Conservation (phyloP, 108 stramenopile species). For the Cyclotella cryptica region DNA sequence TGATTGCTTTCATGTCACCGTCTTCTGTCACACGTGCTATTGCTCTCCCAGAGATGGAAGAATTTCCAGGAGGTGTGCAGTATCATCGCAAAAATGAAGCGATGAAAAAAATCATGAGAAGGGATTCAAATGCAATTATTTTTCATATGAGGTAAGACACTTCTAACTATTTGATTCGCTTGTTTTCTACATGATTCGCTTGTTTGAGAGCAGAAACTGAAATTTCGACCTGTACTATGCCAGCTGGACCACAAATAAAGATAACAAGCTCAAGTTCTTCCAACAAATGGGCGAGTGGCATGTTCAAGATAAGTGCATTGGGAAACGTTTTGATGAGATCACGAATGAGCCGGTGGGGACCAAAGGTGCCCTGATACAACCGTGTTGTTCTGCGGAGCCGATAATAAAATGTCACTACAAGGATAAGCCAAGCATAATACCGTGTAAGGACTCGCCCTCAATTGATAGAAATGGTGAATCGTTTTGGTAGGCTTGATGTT, state of each 20-base stretch:
- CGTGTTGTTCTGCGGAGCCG: constrained; percentile 76
- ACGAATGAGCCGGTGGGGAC: neutral
- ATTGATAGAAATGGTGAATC: constrained; percentile 57
- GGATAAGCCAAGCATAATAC: constrained; percentile 80
- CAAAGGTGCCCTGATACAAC: constrained; percentile 30
- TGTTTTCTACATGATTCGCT: neutral
- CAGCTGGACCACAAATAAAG: constrained; percentile 86
- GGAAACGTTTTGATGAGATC: constrained; percentile 31
- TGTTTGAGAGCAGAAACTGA: neutral
- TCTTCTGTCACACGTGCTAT: neutral
- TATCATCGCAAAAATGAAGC: constrained; percentile 49
- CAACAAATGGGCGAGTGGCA: constrained; percentile 86
- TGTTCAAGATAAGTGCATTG: constrained; percentile 64
- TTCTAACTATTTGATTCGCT: neutral
- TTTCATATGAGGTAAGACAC: constrained; percentile 69
- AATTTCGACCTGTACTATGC: neutral
- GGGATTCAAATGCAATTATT: constrained; percentile 33
- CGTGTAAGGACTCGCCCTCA: constrained; percentile 65
- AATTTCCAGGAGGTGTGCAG: constrained; percentile 62
- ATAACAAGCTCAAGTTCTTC: constrained; percentile 80
- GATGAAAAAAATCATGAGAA: constrained; percentile 58
- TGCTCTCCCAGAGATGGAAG: constrained; percentile 46
- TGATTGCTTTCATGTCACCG: neutral
- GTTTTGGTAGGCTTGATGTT: constrained; percentile 14
- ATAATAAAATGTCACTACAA: constrained; percentile 74